A percentile compares a stretch with the other conserved stretches of the same genome.
These are phyloP conservation scores for Fragilaria radians DNA, from an alignment of 108 stramenopile genomes.

Conservation along the genomic window DNA sequence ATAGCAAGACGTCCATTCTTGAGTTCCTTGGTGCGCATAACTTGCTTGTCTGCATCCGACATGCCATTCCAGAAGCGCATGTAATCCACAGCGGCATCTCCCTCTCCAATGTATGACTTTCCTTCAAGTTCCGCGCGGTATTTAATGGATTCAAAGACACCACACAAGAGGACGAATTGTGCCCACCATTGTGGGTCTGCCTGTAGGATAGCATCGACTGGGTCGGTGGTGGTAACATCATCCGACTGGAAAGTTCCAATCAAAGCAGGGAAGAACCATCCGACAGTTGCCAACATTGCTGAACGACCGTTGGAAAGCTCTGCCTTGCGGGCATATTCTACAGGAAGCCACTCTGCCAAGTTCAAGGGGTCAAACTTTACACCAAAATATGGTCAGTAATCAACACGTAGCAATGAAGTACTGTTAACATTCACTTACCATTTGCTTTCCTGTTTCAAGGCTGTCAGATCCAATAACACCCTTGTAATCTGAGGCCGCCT, in stretches of 20 bases:
- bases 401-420: background rate
- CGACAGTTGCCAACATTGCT: slow-evolving; percentile 83
- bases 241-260: slow-evolving; percentile 65
- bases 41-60: slow-evolving; percentile 41
- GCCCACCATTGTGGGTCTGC: slow-evolving; percentile 92
- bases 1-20: slow-evolving; percentile 92
- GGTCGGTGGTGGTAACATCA: slow-evolving; percentile 80
- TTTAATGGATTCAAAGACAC: slow-evolving; percentile 76
- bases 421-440: slow-evolving; percentile 33
- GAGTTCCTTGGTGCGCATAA: slow-evolving; percentile 86
- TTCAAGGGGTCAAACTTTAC: slow-evolving; percentile 75
- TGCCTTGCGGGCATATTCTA: slow-evolving; percentile 75
- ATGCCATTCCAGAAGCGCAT: slow-evolving; percentile 59
- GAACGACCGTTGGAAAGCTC: slow-evolving; percentile 90
- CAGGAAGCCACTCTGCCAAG: slow-evolving; percentile 75
- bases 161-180: slow-evolving; percentile 85
- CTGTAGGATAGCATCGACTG: slow-evolving; percentile 79
- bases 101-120: slow-evolving; percentile 70
- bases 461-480: slow-evolving; percentile 35
- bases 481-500: slow-evolving; percentile 42
- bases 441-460: slow-evolving; percentile 51
- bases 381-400: background rate
- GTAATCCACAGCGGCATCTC: slow-evolving; percentile 83
- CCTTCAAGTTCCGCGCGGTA: slow-evolving; percentile 75
- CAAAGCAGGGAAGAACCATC: slow-evolving; percentile 70